These are phyloP conservation scores for Teunomyces cretensis DNA, from an alignment of 805 yeast genomes.

Conservation along the genomic window DNA sequence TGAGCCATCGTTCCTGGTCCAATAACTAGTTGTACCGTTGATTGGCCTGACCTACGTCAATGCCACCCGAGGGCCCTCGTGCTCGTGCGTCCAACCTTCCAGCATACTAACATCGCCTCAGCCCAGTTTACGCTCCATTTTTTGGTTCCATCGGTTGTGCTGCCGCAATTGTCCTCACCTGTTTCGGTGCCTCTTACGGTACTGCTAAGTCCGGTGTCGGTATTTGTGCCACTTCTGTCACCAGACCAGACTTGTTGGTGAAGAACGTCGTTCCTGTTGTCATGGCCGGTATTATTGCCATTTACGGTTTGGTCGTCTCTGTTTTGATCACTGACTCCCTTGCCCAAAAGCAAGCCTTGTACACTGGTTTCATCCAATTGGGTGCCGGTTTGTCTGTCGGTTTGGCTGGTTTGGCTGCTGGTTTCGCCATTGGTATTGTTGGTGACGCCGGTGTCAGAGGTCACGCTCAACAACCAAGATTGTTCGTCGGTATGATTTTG, in stretches of 20 bases:
- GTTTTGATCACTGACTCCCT: conserved; percentile 90
- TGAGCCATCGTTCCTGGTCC: neutral
- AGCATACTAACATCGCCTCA: conserved; percentile 23
- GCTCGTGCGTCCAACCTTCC: neutral
- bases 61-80: neutral
- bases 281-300: conserved; percentile 99
- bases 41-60: neutral
- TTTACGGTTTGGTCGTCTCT: conserved; percentile 94
- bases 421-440: conserved; percentile 98
- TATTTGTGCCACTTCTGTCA: conserved; percentile 96
- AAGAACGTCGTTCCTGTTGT: conserved; percentile 94
- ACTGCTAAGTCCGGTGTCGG: conserved; percentile 99
- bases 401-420: conserved; percentile 95
- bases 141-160: conserved; percentile 99
- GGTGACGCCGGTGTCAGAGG: conserved; percentile 99
- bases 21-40: neutral
- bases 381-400: conserved; percentile 99
- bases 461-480: conserved; percentile 96
- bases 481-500: conserved; percentile 97
- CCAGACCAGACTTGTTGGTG: conserved; percentile 94
- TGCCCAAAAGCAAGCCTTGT: conserved; percentile 86
- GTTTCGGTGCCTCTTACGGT: conserved; percentile 98
- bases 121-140: conserved; percentile 63
- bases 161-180: conserved; percentile 97
- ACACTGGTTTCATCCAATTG: conserved; percentile 95